phyloP scores from a whole-genome alignment of 768 basidiomycete genomes.

The Baorangia bicolor region DNA sequence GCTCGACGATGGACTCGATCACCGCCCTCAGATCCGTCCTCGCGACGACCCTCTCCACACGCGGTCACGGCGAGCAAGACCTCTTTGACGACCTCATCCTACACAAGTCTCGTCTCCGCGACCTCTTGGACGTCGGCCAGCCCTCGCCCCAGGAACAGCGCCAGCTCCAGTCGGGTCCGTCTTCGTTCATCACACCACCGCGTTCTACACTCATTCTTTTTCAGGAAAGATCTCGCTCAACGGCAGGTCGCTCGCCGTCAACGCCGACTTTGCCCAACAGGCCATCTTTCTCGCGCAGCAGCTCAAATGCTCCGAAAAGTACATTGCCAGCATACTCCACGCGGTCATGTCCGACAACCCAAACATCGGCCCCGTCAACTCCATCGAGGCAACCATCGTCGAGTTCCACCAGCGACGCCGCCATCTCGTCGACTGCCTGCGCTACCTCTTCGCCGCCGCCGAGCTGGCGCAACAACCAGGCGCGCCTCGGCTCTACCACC shows the following conservation, averaged over 20 bases:
- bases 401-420: conserved; percentile 70
- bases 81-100: conserved; percentile 73
- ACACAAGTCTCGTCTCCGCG: conserved; percentile 60
- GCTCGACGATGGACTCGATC: conserved; percentile 56
- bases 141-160: conserved; percentile 63
- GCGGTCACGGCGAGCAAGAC: conserved; percentile 62
- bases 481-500: conserved; percentile 46
- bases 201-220: background rate
- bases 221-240: conserved; percentile 66
- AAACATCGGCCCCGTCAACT: conserved; percentile 55
- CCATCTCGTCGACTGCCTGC: conserved; percentile 67
- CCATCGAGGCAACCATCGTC: conserved; percentile 63
- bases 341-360: conserved; percentile 62
- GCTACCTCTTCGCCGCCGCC: conserved; percentile 63
- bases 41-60: conserved; percentile 44
- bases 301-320: conserved; percentile 80
- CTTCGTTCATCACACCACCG: conserved; percentile 31
- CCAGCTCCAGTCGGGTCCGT: conserved; percentile 58
- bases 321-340: conserved; percentile 68
- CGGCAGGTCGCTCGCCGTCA: conserved; percentile 68
- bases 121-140: conserved; percentile 64
- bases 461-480: conserved; percentile 46
- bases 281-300: conserved; percentile 77
- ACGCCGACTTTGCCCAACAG: conserved; percentile 76
- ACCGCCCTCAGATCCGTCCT: conserved; percentile 55